phyloP scores from a whole-genome alignment of 805 yeast genomes.

The Trichomonascus vanleenenianus region DNA sequence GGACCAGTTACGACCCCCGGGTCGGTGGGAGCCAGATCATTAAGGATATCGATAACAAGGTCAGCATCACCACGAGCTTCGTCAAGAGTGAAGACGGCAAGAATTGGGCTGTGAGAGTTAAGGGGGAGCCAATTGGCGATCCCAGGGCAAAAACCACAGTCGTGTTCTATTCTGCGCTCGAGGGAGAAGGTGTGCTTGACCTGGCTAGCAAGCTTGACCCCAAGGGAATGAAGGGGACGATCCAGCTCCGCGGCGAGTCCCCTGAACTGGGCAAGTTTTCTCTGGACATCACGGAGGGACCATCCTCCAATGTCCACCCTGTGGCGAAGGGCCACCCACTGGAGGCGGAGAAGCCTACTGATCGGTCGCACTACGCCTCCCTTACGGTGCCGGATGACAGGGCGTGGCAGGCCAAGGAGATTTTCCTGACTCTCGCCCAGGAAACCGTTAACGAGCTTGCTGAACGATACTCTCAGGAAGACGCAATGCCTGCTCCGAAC shows the following conservation, averaged over 20 bases:
- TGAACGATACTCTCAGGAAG: conserved; percentile 25
- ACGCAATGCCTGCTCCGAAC: conserved; percentile 35
- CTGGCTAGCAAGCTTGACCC: conserved; percentile 21
- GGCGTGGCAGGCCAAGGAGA: conserved; percentile 72
- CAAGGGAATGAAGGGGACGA: conserved; percentile 20
- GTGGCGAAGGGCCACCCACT: conserved; percentile 36
- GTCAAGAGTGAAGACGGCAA: conserved; percentile 68
- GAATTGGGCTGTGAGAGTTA: conserved; percentile 68
- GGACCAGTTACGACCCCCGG: conserved; percentile 86
- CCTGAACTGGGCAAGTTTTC: conserved; percentile 62
- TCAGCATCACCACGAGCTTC: conserved; percentile 62
- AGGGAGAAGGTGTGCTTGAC: conserved; percentile 41
- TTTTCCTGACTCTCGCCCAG: conserved; percentile 59
- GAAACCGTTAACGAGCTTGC: conserved; percentile 52
- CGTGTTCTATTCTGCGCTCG: conserved; percentile 73
- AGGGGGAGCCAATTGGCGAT: conserved; percentile 45
- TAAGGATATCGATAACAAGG: conserved; percentile 53
- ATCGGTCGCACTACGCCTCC: conserved; percentile 56
- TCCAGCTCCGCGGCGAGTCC: conserved; percentile 44
- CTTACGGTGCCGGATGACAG: conserved; percentile 63
- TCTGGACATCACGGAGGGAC: conserved; percentile 51
- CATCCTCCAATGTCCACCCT: conserved; percentile 33
- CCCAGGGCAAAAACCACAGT: conserved; percentile 47
- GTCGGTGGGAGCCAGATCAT: conserved; percentile 76
- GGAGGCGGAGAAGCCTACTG: conserved; percentile 20